phyloP scores from a whole-genome alignment of 108 stramenopile genomes.

The Skeletonema costatum region DNA sequence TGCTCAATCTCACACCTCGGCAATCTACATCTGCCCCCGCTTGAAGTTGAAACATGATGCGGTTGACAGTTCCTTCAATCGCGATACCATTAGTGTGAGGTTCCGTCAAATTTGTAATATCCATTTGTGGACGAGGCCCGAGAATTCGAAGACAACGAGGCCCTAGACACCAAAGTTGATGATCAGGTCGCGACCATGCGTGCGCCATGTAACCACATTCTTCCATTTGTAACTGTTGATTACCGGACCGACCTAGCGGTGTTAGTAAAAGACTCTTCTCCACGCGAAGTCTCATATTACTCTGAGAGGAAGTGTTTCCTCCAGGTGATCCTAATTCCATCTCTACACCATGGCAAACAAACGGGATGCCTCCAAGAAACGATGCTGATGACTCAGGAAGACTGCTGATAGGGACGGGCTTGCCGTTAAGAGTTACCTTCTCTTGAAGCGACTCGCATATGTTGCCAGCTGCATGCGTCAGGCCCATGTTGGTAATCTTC shows the following conservation, averaged over 20 bases:
- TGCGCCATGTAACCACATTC: slow-evolving; percentile 77
- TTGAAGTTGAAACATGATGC: slow-evolving; percentile 62
- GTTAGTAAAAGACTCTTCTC: slow-evolving; percentile 24
- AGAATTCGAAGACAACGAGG: slow-evolving; percentile 78
- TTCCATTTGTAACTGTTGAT: slow-evolving; percentile 59
- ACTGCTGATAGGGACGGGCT: slow-evolving; percentile 31
- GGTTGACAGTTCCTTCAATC: slow-evolving; percentile 87
- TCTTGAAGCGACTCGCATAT: slow-evolving; percentile 22
- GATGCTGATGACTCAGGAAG: slow-evolving; percentile 5
- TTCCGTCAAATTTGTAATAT: slow-evolving; percentile 67
- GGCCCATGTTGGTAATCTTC: slow-evolving; percentile 47
- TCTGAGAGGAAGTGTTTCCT: neutral
- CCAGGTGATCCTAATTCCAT: slow-evolving; percentile 43
- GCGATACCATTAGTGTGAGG: slow-evolving; percentile 53
- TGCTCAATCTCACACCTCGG: slow-evolving; percentile 52
- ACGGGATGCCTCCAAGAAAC: slow-evolving; percentile 71
- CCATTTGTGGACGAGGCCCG: slow-evolving; percentile 67
- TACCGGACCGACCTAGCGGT: slow-evolving; percentile 37
- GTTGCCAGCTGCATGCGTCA: slow-evolving; percentile 45
- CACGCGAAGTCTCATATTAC: slow-evolving; percentile 14
- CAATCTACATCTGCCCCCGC: slow-evolving; percentile 63
- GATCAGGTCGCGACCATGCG: slow-evolving; percentile 69
- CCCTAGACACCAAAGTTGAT: slow-evolving; percentile 61
- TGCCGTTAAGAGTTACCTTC: slow-evolving; percentile 25
- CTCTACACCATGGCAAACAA: slow-evolving; percentile 65